Evolutionary conservation across 2,329 filamentous ascomycete species (phyloP).

Genomic region (Stachybotrys elegans): DNA sequence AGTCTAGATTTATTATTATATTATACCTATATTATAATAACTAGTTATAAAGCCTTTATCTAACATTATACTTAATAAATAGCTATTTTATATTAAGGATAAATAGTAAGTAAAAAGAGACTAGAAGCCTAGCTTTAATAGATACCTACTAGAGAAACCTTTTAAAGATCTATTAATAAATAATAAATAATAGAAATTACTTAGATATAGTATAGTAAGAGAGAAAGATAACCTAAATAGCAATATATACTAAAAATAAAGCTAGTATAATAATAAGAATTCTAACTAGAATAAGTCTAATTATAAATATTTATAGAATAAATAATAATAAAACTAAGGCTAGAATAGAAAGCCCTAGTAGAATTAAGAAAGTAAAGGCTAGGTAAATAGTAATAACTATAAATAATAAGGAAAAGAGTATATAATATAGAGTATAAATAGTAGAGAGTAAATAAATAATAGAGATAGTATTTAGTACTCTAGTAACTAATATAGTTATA

Average conservation of each 20-base stretch:
- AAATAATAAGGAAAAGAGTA: background rate
- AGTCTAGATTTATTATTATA: too few species aligned
- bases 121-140: background rate
- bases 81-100: background rate
- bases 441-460: background rate
- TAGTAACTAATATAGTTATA: background rate
- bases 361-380: background rate
- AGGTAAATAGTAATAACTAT: background rate
- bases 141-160: background rate
- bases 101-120: background rate
- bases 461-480: background rate
- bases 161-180: background rate
- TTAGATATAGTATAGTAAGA: background rate
- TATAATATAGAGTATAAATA: too few species aligned
- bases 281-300: background rate
- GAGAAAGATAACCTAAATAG: background rate
- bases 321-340: background rate
- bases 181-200: background rate
- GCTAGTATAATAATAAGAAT: conserved; percentile 1
- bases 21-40: background rate
- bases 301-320: conserved; percentile 1
- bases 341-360: background rate
- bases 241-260: conserved; percentile 3
- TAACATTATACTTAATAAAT: conserved; percentile 5
- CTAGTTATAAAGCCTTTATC: background rate